phyloP scores from a whole-genome alignment of 352 stramenopile species.

The Pythium aquatile region DNA sequence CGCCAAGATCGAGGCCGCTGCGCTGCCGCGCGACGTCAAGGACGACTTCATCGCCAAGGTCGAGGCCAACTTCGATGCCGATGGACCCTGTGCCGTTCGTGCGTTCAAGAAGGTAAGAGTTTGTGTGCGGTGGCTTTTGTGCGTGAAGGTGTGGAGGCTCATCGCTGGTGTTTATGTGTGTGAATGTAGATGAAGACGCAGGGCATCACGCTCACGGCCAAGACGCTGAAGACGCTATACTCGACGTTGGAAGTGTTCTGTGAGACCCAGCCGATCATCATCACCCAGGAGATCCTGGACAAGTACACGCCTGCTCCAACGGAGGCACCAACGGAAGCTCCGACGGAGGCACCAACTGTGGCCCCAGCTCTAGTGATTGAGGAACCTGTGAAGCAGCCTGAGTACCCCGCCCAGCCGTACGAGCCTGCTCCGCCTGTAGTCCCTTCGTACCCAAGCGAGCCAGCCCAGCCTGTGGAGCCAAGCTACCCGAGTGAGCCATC shows the following conservation, averaged over 20 bases:
- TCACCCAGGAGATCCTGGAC: conserved; percentile 32
- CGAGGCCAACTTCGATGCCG: conserved; percentile 37
- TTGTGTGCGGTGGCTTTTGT: neutral
- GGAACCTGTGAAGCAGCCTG: no score
- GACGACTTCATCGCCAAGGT: conserved; percentile 35
- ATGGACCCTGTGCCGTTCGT: conserved; percentile 35
- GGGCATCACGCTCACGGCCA: conserved; percentile 25
- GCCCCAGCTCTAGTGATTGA: no score
- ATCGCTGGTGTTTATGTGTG: neutral
- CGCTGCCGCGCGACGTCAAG: conserved; percentile 40
- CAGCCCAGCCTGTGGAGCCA: neutral
- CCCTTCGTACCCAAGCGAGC: neutral
- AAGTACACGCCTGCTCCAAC: conserved; percentile 28
- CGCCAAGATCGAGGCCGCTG: conserved; percentile 26
- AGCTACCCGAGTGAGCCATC: neutral
- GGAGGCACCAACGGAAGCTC: conserved; percentile 2
- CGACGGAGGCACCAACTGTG: conserved; percentile 5
- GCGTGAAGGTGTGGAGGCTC: neutral
- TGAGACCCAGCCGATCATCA: conserved; percentile 28
- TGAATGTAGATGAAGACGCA: conserved; percentile 30
- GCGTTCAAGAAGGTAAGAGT: conserved; percentile 43
- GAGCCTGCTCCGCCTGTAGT: neutral
- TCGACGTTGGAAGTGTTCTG: conserved; percentile 45
- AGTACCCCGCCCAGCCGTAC: neutral
- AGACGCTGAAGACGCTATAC: conserved; percentile 36